Evolutionary conservation across 495 filamentous ascomycete genomes (phyloP).

Genomic region (Penicillium paxilli): DNA sequence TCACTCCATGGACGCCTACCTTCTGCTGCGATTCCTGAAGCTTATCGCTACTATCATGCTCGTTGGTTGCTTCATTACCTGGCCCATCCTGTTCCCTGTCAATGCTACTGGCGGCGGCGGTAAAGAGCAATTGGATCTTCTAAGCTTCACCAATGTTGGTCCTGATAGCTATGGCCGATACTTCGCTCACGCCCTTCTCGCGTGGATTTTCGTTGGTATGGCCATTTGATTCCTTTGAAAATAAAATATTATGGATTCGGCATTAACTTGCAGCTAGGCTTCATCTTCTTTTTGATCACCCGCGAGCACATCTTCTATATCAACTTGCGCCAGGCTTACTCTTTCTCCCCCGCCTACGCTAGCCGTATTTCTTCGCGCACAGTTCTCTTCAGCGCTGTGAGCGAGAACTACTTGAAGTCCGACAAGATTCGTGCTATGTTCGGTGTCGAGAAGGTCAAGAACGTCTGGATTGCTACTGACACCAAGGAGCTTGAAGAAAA

Average conservation of each 20-base stretch:
- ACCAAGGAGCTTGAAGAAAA: slow-evolving; percentile 79
- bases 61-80: slow-evolving; percentile 78
- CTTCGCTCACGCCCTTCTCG: slow-evolving; percentile 75
- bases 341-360: slow-evolving; percentile 83
- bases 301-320: slow-evolving; percentile 93
- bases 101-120: slow-evolving; percentile 70
- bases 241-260: too few relatives aligned
- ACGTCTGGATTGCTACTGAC: slow-evolving; percentile 83
- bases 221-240: background rate
- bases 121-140: slow-evolving; percentile 69
- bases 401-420: slow-evolving; percentile 69
- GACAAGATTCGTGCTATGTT: slow-evolving; percentile 76
- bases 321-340: slow-evolving; percentile 93
- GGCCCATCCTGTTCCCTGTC: slow-evolving; percentile 82
- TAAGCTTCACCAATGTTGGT: slow-evolving; percentile 73
- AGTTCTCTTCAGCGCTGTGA: slow-evolving; percentile 88
- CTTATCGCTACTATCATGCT: slow-evolving; percentile 71
- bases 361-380: slow-evolving; percentile 91
- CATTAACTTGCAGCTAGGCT: slow-evolving; percentile 42
- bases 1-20: slow-evolving; percentile 85
- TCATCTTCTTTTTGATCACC: slow-evolving; percentile 86
- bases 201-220: slow-evolving; percentile 73
- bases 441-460: slow-evolving; percentile 68
- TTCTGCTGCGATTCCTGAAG: slow-evolving; percentile 83
- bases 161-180: slow-evolving; percentile 56